These are phyloP conservation scores for Leucoagaricus sp. DNA, from an alignment of 1,284 basidiomycete species.

Conservation along the genomic window DNA sequence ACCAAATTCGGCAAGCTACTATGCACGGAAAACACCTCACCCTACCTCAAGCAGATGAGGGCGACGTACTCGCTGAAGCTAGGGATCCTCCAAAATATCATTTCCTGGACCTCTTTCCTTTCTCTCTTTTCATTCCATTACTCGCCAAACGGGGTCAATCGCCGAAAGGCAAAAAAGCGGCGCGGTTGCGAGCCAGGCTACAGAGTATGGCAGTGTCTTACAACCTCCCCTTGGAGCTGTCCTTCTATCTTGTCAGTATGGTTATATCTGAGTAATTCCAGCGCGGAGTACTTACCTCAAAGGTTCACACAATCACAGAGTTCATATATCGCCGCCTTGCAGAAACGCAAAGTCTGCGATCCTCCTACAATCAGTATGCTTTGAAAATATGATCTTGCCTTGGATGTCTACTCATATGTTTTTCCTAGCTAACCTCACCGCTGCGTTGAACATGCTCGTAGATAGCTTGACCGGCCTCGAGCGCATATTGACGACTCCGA, in stretches of 20 bases:
- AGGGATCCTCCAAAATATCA: slow-evolving; percentile 63
- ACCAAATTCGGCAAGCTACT: background rate
- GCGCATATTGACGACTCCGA: slow-evolving; percentile 77
- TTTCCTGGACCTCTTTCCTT: slow-evolving; percentile 68
- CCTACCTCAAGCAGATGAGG: slow-evolving; percentile 38
- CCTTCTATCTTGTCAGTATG: slow-evolving; percentile 63
- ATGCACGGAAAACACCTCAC: background rate
- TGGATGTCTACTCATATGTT: background rate
- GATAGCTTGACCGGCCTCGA: slow-evolving; percentile 74
- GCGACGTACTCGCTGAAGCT: slow-evolving; percentile 57
- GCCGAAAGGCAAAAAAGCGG: slow-evolving; percentile 60
- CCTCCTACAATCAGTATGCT: slow-evolving; percentile 63
- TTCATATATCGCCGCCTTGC: slow-evolving; percentile 64
- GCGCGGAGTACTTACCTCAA: background rate
- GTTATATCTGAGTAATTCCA: slow-evolving; percentile 5
- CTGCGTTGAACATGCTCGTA: slow-evolving; percentile 55
- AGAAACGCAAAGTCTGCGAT: slow-evolving; percentile 60
- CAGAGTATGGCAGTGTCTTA: slow-evolving; percentile 50
- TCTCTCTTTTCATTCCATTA: slow-evolving; percentile 56
- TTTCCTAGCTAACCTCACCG: slow-evolving; percentile 49
- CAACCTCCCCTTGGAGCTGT: slow-evolving; percentile 75
- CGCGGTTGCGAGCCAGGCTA: slow-evolving; percentile 51
- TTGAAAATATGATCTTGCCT: slow-evolving; percentile 14
- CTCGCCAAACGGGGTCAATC: slow-evolving; percentile 48
- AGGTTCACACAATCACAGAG: slow-evolving; percentile 41